Base-by-base conservation (phyloP, 331 rosid genomes). In the Cydonia oblonga region DNA sequence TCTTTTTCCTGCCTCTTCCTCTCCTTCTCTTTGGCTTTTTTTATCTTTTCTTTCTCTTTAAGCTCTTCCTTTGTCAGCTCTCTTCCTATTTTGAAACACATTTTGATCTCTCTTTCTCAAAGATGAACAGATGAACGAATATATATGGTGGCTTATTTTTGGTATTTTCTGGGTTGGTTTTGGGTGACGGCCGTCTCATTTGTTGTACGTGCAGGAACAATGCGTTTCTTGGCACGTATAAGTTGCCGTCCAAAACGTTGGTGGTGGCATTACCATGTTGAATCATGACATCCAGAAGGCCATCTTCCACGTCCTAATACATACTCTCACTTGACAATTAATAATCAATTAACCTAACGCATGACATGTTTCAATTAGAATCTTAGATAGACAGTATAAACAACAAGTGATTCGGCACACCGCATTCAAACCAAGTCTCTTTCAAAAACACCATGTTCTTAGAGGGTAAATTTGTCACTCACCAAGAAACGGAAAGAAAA, bases 51-150 rank as follows among this genome's bases (percentile, higher is more conserved):
- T 10, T 59, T 82, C 82, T 88, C 83, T 73, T 78, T 83, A 57
- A 67, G 29, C 62, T 85, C 91, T 52, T 85, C 78, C 74, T 68
- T 79, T 1, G 76, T 85, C 22, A 77, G 68, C 46, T 86, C 78
- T 79, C 77, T 82, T 38, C 70, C 54, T 58, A 82, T 26, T 75
- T 61, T 79, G 78, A 88, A 81, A 61, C 89, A 87, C 92, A 84
- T 86, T 13, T 70, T 72, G 25, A 7, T 6, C 60, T 8, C 38
- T 40, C 24, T 20, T 15, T 62, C 19, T 20, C 32, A 62, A 70
- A 58, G 52, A 74, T 51, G 58, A 57, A 19, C 23, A 58, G 22
- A 51, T 38, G 1, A 16, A 74, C 49, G 16, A 25, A 28, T 29
- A 30, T 46, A 64, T 11, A 44, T 5, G 40, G 32, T 63, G 42